phyloP scores from a whole-genome alignment of 2,329 filamentous ascomycete genomes.

The Ceratocystis cubensis region DNA sequence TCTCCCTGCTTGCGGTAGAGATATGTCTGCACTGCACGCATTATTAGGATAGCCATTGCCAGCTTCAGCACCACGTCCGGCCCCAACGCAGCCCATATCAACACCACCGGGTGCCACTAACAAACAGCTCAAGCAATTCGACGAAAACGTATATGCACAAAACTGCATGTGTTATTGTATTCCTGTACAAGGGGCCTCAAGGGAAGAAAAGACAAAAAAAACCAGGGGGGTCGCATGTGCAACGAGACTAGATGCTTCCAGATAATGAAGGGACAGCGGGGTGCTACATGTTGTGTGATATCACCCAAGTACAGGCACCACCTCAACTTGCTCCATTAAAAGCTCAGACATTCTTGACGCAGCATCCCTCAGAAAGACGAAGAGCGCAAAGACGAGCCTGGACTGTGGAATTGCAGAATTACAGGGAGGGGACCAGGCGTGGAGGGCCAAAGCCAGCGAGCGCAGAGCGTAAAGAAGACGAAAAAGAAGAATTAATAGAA shows the following conservation, averaged over 20 bases:
- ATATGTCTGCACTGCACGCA: neutral
- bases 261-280: neutral
- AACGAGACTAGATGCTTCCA: constrained; percentile 4
- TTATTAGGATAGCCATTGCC: no score
- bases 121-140: neutral
- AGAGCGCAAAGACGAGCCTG: neutral
- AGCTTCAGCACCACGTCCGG: neutral
- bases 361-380: constrained; percentile 13
- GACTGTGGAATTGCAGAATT: no score
- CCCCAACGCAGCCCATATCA: no score
- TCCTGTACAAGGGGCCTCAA: neutral
- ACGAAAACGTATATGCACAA: neutral
- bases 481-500: constrained; percentile 1
- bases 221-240: neutral
- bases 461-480: constrained; percentile 12
- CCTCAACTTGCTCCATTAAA: neutral
- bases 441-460: no score
- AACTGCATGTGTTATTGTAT: neutral
- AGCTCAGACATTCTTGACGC: neutral
- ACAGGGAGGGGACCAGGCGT: no score
- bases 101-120: constrained; percentile 1
- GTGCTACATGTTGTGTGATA: neutral
- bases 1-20: neutral
- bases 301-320: neutral
- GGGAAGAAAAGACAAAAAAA: neutral